A percentile compares a stretch with the other conserved stretches of the same genome.
phyloP scores from a whole-genome alignment of 495 filamentous ascomycete genomes.

The Gamarada debralockiae region DNA sequence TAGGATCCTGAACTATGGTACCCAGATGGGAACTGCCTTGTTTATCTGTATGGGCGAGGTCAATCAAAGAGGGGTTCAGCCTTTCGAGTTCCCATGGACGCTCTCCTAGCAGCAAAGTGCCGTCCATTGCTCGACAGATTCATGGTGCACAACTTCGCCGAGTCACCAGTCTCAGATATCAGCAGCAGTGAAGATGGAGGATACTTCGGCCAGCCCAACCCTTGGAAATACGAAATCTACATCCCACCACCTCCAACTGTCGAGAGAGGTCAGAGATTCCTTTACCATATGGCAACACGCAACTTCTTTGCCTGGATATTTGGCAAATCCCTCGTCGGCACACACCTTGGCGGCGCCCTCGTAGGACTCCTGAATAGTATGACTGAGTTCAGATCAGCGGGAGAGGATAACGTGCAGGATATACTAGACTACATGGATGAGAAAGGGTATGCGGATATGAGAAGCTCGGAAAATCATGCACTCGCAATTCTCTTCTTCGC shows the following conservation, averaged over 20 bases:
- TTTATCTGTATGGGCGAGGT: conserved; percentile 57
- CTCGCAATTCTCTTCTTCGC: conserved; percentile 56
- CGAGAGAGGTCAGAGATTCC: conserved; percentile 44
- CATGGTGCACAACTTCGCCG: conserved; percentile 41
- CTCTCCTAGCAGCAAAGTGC: conserved; percentile 45
- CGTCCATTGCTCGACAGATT: conserved; percentile 35
- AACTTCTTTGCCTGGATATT: conserved; percentile 67
- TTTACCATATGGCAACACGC: conserved; percentile 58
- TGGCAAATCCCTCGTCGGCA: conserved; percentile 55
- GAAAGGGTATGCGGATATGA: conserved; percentile 58
- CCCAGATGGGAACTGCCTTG: conserved; percentile 55
- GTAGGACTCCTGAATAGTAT: conserved; percentile 55
- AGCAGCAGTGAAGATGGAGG: conserved; percentile 4
- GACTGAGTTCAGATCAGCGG: conserved; percentile 42
- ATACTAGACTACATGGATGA: conserved; percentile 53
- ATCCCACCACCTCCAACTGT: conserved; percentile 52
- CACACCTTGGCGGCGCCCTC: conserved; percentile 50
- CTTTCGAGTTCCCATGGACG: conserved; percentile 50
- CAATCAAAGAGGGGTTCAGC: conserved; percentile 57
- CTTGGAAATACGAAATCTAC: conserved; percentile 50
- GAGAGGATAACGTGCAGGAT: conserved; percentile 42
- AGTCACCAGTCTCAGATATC: conserved; percentile 8
- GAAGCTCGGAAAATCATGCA: conserved; percentile 54
- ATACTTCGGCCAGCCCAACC: conserved; percentile 16
- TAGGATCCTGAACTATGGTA: conserved; percentile 64